Base-by-base conservation (phyloP, 495 filamentous ascomycete species). In the Neurospora sp. region DNA sequence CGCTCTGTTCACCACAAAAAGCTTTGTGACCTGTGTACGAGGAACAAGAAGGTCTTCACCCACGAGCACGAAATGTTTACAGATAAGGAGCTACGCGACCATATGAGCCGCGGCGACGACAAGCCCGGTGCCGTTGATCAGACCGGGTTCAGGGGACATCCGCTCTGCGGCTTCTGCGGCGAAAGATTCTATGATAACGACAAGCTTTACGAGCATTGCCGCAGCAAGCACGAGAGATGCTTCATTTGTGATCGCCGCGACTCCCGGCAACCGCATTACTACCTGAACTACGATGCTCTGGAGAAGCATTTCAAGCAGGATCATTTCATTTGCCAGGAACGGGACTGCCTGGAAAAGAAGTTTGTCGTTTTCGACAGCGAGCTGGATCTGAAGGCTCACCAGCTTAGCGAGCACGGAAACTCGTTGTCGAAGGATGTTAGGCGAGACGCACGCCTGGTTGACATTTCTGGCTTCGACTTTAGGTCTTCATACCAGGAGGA, bases 41-140 rank as follows among this genome's bases (percentile, higher is more conserved):
- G 93, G 44, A 92, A 97, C 82, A 98, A 99, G 84, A 97, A 97
- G 74, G 94, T 97, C 44, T 99, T 99, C 75, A 97, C 96, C 0
- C 96, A 98, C 80, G 96, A 99, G 81, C 96, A 99, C 78, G 93
- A 93, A 31, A 86, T 99, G n/a, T 98, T 97, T 77, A 92, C 92
- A 5, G 82, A 85, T n/a, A 86, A 89, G 69, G 92, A 94, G 75
- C 82, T 98, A 46, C 88, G 89, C 69, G 93, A 89, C 74, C 96
- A 99, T 78, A 94, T 98, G 86, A 91, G 88, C 74, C 88, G 91
- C 72, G 96, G 96, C 48, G 96, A 99, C 76, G 92, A 98, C 77
- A 90, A 91, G 68, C 96, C 96, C 35, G 96, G 96, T 68, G 91
- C 94, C 0, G 84, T 91, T 16, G 93, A 97, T 76, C 96, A 99